phyloP scores from a whole-genome alignment of 1,284 basidiomycete species.

The Apiotrichum brassicae region DNA sequence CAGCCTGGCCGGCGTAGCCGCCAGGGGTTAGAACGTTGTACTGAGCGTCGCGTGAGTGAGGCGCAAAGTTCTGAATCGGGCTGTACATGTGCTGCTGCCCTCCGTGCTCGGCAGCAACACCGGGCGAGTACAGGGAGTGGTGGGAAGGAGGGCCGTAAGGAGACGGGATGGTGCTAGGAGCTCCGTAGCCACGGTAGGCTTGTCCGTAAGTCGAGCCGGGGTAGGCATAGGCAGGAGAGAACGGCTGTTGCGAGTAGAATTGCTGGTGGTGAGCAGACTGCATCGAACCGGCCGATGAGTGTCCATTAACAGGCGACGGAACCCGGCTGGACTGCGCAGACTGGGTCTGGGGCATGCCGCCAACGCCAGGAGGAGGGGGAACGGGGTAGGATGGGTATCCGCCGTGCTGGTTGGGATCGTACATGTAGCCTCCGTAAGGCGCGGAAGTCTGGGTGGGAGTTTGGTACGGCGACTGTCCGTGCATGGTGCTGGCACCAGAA shows the following conservation, averaged over 20 bases:
- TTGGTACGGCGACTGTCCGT: slow-evolving; percentile 39
- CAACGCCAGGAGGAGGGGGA: slow-evolving; percentile 27
- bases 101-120: slow-evolving; percentile 31
- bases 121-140: slow-evolving; percentile 32
- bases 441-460: slow-evolving; percentile 34
- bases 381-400: slow-evolving; percentile 31
- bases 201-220: slow-evolving; percentile 24
- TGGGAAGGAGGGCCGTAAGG: slow-evolving; percentile 28
- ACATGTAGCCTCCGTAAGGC: slow-evolving; percentile 41
- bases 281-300: slow-evolving; percentile 33
- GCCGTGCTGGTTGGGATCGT: slow-evolving; percentile 31
- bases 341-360: slow-evolving; percentile 27
- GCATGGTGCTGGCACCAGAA: slow-evolving; percentile 23
- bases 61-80: slow-evolving; percentile 30
- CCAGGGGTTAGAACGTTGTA: slow-evolving; percentile 31
- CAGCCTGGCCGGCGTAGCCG: slow-evolving; percentile 27
- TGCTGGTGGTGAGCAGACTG: slow-evolving; percentile 25
- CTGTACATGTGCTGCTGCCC: slow-evolving; percentile 36
- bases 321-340: slow-evolving; percentile 37
- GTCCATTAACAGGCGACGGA: slow-evolving; percentile 41
- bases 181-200: slow-evolving; percentile 27
- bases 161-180: slow-evolving; percentile 24
- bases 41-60: slow-evolving; percentile 37
- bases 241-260: slow-evolving; percentile 34
- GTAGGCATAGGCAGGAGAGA: slow-evolving; percentile 32